Evolutionary conservation across 2,329 filamentous ascomycete genomes (phyloP).

Genomic region (Fusarium aywerte): DNA sequence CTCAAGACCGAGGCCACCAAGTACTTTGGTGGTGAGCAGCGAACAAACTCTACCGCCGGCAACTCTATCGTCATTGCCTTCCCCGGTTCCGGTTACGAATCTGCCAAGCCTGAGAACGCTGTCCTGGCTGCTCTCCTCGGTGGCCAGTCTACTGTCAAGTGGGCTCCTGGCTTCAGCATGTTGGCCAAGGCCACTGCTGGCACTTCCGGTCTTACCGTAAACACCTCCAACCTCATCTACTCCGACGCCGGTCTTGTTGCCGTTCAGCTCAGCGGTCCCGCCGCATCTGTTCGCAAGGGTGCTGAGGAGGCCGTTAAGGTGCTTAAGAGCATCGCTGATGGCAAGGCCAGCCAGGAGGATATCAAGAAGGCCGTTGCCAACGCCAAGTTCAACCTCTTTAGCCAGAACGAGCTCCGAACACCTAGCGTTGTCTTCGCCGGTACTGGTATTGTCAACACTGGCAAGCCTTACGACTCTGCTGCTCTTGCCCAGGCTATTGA

Average conservation of each 20-base stretch:
- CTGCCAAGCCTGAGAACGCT: slow-evolving; percentile 88
- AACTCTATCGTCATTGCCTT: slow-evolving; percentile 93
- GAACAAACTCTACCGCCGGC: slow-evolving; percentile 78
- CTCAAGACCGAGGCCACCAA: slow-evolving; percentile 75
- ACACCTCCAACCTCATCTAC: slow-evolving; percentile 84
- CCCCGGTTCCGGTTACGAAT: slow-evolving; percentile 83
- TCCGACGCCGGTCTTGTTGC: slow-evolving; percentile 93
- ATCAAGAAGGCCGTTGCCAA: slow-evolving; percentile 90
- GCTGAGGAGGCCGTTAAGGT: slow-evolving; percentile 82
- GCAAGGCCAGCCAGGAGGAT: slow-evolving; percentile 82
- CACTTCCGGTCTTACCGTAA: slow-evolving; percentile 72
- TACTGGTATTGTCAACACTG: slow-evolving; percentile 81
- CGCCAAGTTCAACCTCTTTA: slow-evolving; percentile 92
- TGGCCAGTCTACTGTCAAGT: slow-evolving; percentile 92
- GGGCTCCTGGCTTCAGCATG: slow-evolving; percentile 91
- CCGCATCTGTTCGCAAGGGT: slow-evolving; percentile 76
- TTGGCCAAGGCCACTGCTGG: slow-evolving; percentile 81
- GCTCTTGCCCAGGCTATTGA: slow-evolving; percentile 83
- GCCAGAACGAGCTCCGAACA: slow-evolving; percentile 80
- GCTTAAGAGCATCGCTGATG: slow-evolving; percentile 82
- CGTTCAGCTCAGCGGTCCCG: slow-evolving; percentile 81
- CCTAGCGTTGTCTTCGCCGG: slow-evolving; percentile 86
- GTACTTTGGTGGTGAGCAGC: slow-evolving; percentile 96
- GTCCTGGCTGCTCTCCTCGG: slow-evolving; percentile 91
- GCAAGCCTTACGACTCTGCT: slow-evolving; percentile 85